Evolutionary conservation across 1,139 yeast genomes (phyloP).

Genomic region (Candida sanyaensis): DNA sequence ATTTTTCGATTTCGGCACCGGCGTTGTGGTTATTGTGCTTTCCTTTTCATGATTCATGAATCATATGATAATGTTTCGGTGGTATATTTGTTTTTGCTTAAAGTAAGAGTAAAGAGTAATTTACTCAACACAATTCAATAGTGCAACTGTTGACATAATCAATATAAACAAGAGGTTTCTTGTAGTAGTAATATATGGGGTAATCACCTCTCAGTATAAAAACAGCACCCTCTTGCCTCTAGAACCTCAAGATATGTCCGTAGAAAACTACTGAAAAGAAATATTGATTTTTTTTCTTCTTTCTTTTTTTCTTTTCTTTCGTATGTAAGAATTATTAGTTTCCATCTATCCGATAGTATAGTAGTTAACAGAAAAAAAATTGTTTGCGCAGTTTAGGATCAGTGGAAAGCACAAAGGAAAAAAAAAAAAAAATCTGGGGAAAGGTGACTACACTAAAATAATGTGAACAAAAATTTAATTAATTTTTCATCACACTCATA

Average conservation of each 20-base stretch:
- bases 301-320: background rate
- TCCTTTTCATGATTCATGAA: background rate
- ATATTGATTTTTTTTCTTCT: background rate
- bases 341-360: constrained; percentile 8
- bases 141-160: no score
- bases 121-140: no score
- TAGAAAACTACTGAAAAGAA: no score
- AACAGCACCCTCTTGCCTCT: no score
- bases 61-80: background rate
- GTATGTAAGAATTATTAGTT: background rate
- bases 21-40: background rate
- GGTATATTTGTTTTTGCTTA: no score
- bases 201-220: no score
- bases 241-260: no score
- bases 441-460: background rate
- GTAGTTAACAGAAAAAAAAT: background rate
- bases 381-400: constrained; percentile 2
- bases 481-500: background rate
- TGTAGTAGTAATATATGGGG: no score
- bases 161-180: no score
- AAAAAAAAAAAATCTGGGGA: constrained; percentile 10
- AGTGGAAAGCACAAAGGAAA: constrained; percentile 1
- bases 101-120: no score
- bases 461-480: background rate
- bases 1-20: constrained; percentile 6